phyloP scores from a whole-genome alignment of 768 basidiomycete species.

The Fomitopsis pulvina region DNA sequence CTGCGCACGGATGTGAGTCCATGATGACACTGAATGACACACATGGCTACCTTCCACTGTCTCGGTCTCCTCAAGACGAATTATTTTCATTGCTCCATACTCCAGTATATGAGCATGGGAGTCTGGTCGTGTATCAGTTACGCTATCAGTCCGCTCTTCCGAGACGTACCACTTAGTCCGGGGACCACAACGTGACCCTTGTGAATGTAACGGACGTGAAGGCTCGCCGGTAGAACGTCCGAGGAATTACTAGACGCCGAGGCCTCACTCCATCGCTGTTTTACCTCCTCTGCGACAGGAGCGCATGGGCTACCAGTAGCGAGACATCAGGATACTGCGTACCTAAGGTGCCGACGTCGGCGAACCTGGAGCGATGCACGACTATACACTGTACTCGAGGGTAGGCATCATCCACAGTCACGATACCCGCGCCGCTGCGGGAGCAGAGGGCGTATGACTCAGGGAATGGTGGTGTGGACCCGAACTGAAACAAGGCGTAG shows the following conservation, averaged over 20 bases:
- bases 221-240: background rate
- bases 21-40: background rate
- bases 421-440: conserved; percentile 41
- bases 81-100: conserved; percentile 60
- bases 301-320: conserved; percentile 1
- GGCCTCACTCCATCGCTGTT: conserved; percentile 28
- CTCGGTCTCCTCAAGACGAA: conserved; percentile 57
- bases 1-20: conserved; percentile 26
- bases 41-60: conserved; percentile 44
- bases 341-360: conserved; percentile 53
- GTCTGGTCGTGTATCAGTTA: conserved; percentile 34
- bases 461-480: conserved; percentile 10
- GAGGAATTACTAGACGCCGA: background rate
- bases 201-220: conserved; percentile 38
- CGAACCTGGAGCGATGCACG: conserved; percentile 42
- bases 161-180: conserved; percentile 57
- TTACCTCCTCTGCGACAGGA: conserved; percentile 33
- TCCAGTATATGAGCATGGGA: conserved; percentile 77
- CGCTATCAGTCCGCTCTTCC: background rate
- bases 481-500: conserved; percentile 6
- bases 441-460: conserved; percentile 61
- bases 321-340: conserved; percentile 17
- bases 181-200: conserved; percentile 61
- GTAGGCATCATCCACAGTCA: conserved; percentile 57
- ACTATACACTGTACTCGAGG: conserved; percentile 58